Evolutionary conservation across 2,329 filamentous ascomycete genomes (phyloP).

Genomic region (Aspergillus sp.): DNA sequence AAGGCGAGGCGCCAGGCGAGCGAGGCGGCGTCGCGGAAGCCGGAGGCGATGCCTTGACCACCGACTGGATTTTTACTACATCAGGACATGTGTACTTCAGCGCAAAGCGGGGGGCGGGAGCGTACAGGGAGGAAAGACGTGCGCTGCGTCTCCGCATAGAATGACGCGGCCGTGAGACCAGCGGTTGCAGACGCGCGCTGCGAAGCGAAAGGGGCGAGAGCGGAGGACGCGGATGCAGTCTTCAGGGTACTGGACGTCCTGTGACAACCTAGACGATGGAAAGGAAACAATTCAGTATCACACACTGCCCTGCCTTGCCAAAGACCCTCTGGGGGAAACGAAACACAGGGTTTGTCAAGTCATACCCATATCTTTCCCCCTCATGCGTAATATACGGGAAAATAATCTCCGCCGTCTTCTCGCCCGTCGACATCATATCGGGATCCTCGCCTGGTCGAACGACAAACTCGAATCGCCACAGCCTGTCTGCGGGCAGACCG

Average conservation of each 20-base stretch:
- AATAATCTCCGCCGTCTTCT: constrained; percentile 31
- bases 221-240: constrained; percentile 55
- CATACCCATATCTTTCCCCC: constrained; percentile 20
- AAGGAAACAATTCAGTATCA: too few species aligned
- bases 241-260: constrained; percentile 43
- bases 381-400: constrained; percentile 36
- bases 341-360: too few species aligned
- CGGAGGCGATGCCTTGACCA: constrained; percentile 48
- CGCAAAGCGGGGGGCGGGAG: too few species aligned
- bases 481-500: constrained; percentile 44
- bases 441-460: constrained; percentile 37
- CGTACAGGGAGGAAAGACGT: constrained; percentile 57
- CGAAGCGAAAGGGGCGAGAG: constrained; percentile 53
- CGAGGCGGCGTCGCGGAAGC: constrained; percentile 44
- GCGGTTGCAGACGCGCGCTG: constrained; percentile 50
- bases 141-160: constrained; percentile 56
- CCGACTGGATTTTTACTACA: constrained; percentile 33
- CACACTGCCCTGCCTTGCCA: too few species aligned
- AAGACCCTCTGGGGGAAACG: too few species aligned
- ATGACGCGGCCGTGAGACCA: constrained; percentile 51
- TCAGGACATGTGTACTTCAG: too few species aligned
- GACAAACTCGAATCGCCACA: constrained; percentile 46
- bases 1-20: constrained; percentile 45
- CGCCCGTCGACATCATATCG: constrained; percentile 35
- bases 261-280: constrained; percentile 22